Base-by-base conservation (phyloP, 2,329 filamentous ascomycete genomes). In the Xylariaceae sp. region DNA sequence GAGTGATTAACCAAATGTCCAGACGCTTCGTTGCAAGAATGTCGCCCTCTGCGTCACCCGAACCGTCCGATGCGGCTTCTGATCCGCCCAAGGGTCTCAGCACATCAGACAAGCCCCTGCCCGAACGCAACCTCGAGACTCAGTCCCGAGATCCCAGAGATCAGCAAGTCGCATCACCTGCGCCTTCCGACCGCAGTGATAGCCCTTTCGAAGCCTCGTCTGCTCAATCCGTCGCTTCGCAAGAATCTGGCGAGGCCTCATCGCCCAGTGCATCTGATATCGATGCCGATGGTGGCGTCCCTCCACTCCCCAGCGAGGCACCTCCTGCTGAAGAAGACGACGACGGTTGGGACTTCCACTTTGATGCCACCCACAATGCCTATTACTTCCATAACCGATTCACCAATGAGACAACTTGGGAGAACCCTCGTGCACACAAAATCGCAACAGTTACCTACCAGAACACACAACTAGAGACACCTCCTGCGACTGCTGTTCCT, bases 301-400 rank as follows among this genome's bases (percentile, higher is more conserved):
- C 66, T 26, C 64, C 65, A 12, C 56, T 69, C 7, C 67, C 67
- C 4, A 55, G 60, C 28, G 67, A 68, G 36, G 53, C 59, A 17
- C 59, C 61, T 2, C 64, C 66, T 19, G 44, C 51, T 3, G 41
- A 83, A 43, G 78, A 84, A 61, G 22, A 26, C 6, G 78, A 83
- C 45, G 80, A 84, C 54, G 89, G 89, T 44, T 95, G 89, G 89
- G 81, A 86, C 44, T 81, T 81, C 28, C 73, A 86, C 44, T 94
- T 87, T 86, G 88, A 94, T 54, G 66, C 76, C 18, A 72, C 63
- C 38, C 73, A 76, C 2, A 76, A 83, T 49, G 75, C 80, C 4
- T 95, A 82, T 68, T 94, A 89, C 67, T 95, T 94, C 66, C 82
- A 83, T 71, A 95, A 95, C 62, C 81, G 83, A 52, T 83, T 86